These are phyloP conservation scores for Xylariaceae sp. DNA, from an alignment of 2,329 filamentous ascomycete species.

Conservation along the genomic window DNA sequence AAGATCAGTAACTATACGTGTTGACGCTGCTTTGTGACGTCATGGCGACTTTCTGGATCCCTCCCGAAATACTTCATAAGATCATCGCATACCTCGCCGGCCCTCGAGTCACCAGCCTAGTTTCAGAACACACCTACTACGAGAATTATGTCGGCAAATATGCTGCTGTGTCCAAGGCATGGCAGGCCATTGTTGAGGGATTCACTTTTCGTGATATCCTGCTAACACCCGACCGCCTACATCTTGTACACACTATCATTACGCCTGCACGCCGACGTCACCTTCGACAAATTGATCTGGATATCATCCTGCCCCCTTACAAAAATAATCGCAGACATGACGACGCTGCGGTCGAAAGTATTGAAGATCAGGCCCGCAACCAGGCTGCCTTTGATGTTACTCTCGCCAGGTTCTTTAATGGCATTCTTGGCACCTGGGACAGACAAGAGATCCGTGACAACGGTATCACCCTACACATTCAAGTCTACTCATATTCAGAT, in stretches of 20 bases:
- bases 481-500: background rate
- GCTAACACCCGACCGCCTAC: background rate
- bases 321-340: background rate
- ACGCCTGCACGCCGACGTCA: background rate
- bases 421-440: background rate
- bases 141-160: background rate
- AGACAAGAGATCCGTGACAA: background rate
- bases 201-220: background rate
- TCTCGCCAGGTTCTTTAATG: background rate
- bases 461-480: background rate
- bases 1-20: no score
- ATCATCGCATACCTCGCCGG: no score
- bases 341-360: background rate
- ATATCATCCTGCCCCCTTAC: background rate
- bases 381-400: background rate
- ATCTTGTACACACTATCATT: background rate
- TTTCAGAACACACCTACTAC: background rate
- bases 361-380: background rate
- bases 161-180: background rate
- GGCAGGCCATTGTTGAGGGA: background rate
- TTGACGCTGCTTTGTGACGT: no score
- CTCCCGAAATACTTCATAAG: no score
- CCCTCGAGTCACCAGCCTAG: no score
- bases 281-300: background rate
- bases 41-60: no score